These are phyloP conservation scores for Russula ochroleuca DNA, from an alignment of 768 basidiomycete species.

Conservation along the genomic window DNA sequence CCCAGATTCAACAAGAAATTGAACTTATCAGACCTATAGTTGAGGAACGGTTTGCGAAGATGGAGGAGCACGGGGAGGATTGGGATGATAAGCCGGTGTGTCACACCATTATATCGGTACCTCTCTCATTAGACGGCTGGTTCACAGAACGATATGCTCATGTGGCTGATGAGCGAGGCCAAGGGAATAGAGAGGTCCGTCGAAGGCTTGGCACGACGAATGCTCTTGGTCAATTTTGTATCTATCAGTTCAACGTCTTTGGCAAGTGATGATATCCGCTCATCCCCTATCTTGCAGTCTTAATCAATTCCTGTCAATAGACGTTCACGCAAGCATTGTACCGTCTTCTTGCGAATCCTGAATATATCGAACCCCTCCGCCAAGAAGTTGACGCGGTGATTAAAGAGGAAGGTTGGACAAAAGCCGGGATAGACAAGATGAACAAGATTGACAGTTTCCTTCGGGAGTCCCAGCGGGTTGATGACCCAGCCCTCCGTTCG, in stretches of 20 bases:
- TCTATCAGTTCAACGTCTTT: conserved; percentile 37
- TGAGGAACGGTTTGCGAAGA: conserved; percentile 6
- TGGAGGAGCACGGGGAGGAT: too few species aligned
- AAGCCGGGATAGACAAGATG: conserved; percentile 27
- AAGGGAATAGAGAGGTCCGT: conserved; percentile 33
- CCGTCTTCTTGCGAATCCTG: conserved; percentile 28
- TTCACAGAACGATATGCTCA: conserved; percentile 39
- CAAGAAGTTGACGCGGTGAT: conserved; percentile 28
- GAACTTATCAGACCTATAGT: conserved; percentile 7
- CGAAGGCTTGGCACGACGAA: conserved; percentile 32
- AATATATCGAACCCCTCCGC: conserved; percentile 30
- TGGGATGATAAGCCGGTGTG: conserved; percentile 36
- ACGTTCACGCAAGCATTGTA: conserved; percentile 22
- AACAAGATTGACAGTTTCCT: conserved; percentile 38
- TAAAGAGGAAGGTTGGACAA: conserved; percentile 14
- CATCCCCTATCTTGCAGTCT: neutral
- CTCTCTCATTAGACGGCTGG: conserved; percentile 2
- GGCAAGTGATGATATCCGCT: conserved; percentile 26
- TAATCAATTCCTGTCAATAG: neutral
- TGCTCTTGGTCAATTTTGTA: conserved; percentile 40
- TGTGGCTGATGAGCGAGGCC: conserved; percentile 40
- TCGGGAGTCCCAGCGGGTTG: conserved; percentile 32
- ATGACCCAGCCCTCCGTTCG: conserved; percentile 14
- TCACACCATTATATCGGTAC: conserved; percentile 35
- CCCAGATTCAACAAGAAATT: neutral